Conservation (phyloP, 2,329 filamentous ascomycete genomes). For the Endoconidiophora polonica region DNA sequence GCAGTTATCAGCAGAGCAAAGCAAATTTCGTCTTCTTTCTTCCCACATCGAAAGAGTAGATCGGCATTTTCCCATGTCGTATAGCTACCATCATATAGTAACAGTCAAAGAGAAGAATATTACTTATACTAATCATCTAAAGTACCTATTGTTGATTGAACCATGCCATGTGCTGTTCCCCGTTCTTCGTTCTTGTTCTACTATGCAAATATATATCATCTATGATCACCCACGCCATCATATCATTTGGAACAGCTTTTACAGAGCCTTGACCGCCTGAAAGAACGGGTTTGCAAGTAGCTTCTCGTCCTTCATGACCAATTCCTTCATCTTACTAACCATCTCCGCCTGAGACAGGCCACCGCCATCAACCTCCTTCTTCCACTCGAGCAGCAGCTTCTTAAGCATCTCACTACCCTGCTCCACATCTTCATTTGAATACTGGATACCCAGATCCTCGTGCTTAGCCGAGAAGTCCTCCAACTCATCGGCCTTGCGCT, state of each 20-base stretch:
- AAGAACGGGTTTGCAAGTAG: slow-evolving; percentile 53
- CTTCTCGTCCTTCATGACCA: slow-evolving; percentile 58
- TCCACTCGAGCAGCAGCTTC: slow-evolving; percentile 70
- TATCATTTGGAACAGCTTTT: slow-evolving; percentile 13
- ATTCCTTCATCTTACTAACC: slow-evolving; percentile 57
- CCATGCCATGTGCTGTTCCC: slow-evolving; percentile 5
- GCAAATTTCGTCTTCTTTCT: neutral
- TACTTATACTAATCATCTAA: no score
- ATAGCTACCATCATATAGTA: slow-evolving; percentile 5
- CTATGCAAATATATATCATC: neutral
- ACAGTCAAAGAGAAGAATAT: slow-evolving; percentile 5
- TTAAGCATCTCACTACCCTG: slow-evolving; percentile 77
- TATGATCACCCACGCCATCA: neutral
- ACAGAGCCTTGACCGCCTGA: slow-evolving; percentile 41
- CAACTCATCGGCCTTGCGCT: slow-evolving; percentile 91
- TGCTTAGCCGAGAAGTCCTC: slow-evolving; percentile 85
- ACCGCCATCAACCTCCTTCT: slow-evolving; percentile 46
- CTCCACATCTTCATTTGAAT: slow-evolving; percentile 74
- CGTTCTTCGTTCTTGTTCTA: neutral
- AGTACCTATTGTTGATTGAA: neutral
- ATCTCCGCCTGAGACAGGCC: slow-evolving; percentile 58
- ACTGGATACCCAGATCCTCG: slow-evolving; percentile 41
- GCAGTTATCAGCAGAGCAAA: neutral
- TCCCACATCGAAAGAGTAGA: slow-evolving; percentile 2
- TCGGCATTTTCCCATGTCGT: neutral